Evolutionary conservation across 1,284 basidiomycete species (phyloP), one percentile per base, ranked within the genome.

Genomic region (Albatrellus sp.): DNA sequence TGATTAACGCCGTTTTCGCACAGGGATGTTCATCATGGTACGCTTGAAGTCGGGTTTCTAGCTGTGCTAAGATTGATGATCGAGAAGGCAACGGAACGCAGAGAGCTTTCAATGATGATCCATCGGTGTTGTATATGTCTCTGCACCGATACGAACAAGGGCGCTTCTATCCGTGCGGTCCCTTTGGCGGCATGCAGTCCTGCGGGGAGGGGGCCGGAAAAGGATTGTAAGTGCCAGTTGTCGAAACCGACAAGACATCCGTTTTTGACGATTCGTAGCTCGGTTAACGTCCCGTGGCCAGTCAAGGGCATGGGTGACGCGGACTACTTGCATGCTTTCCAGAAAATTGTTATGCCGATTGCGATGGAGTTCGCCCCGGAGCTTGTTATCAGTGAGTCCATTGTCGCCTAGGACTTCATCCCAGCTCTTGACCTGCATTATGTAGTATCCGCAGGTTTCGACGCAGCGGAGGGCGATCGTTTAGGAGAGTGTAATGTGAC

Each of bases 1-100:
- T 24, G 12, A 48, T 52, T 40, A 50, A 45, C 44, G 40, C 16
- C 40, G 48, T 41, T 40, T 46, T 17, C 40, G 24, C 2, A 17
- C 56, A 94, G 91, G 91, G 94, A 98, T 61, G 90, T 98, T 0
- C 94, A 98, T 61, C 94, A 98, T 60, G 94, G 89, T 89, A 54
- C 46, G 66, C 52, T 20, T 46, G 5, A 13, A 37, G 35, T 28
- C 6, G 17, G 37, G 2, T 0, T 14, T 37, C 34, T 43, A 17
- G 42, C 40, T 51, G 7, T 8, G 49, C 29, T 37, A 20, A 17
- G 13, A n/a, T 13, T 47, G 42, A 40, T 47, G 57, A 10, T 13
- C 32, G 40, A 37, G 2, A 43, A 89, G 89, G 94, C 0, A 99
- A 99, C 58, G 96, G 96, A 4, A 98, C 94, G 0, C 96, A 99